A percentile compares a stretch with the other conserved stretches of the same genome.
Evolutionary conservation across 768 basidiomycete species (phyloP).

Genomic region (Tricholoma sp.): DNA sequence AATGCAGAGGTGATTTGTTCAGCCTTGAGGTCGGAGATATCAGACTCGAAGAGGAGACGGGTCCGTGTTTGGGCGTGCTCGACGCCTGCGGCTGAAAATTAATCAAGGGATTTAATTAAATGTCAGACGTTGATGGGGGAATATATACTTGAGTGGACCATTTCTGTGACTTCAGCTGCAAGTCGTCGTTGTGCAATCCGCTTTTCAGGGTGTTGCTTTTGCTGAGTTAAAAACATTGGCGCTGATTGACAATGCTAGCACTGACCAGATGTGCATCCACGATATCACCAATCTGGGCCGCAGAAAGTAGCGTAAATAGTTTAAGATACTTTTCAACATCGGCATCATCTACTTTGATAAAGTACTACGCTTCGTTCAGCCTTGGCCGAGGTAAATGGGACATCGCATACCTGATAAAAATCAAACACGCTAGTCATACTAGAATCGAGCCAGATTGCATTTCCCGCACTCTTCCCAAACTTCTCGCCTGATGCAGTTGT

Average conservation of each 20-base stretch:
- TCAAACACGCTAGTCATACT: slow-evolving; percentile 80
- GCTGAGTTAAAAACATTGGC: not conserved
- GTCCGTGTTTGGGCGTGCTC: slow-evolving; percentile 38
- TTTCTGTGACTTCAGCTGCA: slow-evolving; percentile 49
- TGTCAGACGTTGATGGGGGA: not conserved
- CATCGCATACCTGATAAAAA: slow-evolving; percentile 77
- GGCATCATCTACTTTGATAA: slow-evolving; percentile 72
- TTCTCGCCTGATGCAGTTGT: slow-evolving; percentile 89
- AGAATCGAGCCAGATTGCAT: slow-evolving; percentile 88
- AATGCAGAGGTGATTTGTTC: slow-evolving; percentile 59
- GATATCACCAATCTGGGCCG: slow-evolving; percentile 49
- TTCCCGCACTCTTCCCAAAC: slow-evolving; percentile 96
- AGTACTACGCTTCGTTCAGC: slow-evolving; percentile 57
- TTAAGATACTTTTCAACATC: slow-evolving; percentile 78
- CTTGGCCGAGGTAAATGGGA: not conserved
- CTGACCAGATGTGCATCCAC: slow-evolving; percentile 56
- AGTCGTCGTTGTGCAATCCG: slow-evolving; percentile 43
- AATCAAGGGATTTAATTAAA: slow-evolving; percentile 3
- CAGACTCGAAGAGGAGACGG: slow-evolving; percentile 38
- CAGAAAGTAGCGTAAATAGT: slow-evolving; percentile 73
- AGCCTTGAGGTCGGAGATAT: slow-evolving; percentile 44
- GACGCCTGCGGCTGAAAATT: slow-evolving; percentile 31
- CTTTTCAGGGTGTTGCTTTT: slow-evolving; percentile 36
- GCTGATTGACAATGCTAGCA: not conserved
- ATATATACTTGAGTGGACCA: slow-evolving; percentile 38